Evolutionary conservation across 768 basidiomycete species (phyloP).

Genomic region (Hysterangium stoloniferum): DNA sequence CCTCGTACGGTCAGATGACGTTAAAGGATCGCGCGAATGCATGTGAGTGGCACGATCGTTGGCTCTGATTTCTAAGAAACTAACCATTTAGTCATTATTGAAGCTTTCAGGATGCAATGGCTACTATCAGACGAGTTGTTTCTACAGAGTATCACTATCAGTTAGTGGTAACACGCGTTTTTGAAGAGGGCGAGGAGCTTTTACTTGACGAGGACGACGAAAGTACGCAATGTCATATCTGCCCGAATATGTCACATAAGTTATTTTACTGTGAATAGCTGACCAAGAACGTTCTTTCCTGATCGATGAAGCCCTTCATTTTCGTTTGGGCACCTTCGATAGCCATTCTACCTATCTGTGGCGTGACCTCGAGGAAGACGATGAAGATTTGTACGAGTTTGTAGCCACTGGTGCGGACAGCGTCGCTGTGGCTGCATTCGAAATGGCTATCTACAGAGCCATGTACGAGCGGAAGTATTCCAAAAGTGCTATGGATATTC

Average conservation of each 20-base stretch:
- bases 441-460: slow-evolving; percentile 89
- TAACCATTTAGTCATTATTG: background rate
- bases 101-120: slow-evolving; percentile 94
- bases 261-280: slow-evolving; percentile 38
- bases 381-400: slow-evolving; percentile 92
- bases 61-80: background rate
- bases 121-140: slow-evolving; percentile 81
- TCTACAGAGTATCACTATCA: slow-evolving; percentile 75
- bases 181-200: slow-evolving; percentile 95
- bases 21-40: slow-evolving; percentile 92
- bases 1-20: slow-evolving; percentile 83
- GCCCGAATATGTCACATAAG: background rate
- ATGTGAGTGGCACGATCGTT: slow-evolving; percentile 52
- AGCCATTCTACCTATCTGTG: slow-evolving; percentile 81
- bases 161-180: slow-evolving; percentile 92
- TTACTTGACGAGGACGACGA: slow-evolving; percentile 90
- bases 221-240: slow-evolving; percentile 39
- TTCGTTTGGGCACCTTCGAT: slow-evolving; percentile 65
- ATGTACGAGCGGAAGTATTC: slow-evolving; percentile 94
- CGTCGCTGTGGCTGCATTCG: slow-evolving; percentile 82
- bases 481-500: slow-evolving; percentile 56
- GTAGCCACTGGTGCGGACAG: slow-evolving; percentile 66
- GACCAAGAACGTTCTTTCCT: slow-evolving; percentile 92
- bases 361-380: slow-evolving; percentile 86
- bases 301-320: slow-evolving; percentile 84